These are phyloP conservation scores for Rhynchospora tenuis DNA, from an alignment of 176 grass and related monocot species.

Conservation along the genomic window DNA sequence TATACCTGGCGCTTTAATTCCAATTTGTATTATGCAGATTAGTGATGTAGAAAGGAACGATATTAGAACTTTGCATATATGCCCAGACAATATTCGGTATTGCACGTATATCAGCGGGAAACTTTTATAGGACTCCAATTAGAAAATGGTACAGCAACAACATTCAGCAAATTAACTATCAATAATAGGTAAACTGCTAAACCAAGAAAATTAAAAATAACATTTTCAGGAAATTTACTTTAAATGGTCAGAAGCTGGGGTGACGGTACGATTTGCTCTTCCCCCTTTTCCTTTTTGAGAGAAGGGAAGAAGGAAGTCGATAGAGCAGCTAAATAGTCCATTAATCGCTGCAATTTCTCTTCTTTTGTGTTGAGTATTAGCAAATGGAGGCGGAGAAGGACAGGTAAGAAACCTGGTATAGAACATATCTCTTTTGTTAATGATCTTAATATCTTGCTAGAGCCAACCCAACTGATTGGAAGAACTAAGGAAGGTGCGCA, in stretches of 20 bases:
- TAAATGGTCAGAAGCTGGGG: background rate
- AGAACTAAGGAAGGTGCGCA: background rate
- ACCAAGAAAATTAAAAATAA: background rate
- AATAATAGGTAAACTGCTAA: background rate
- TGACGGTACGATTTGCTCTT: background rate
- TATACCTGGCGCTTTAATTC: background rate
- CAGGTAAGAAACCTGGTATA: background rate
- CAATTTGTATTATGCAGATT: background rate
- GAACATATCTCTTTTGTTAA: background rate
- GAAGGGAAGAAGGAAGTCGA: background rate
- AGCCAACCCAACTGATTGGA: background rate
- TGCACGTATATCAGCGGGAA: background rate
- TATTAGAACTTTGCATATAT: background rate
- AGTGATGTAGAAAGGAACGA: background rate
- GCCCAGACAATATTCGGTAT: background rate
- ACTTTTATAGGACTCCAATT: background rate
- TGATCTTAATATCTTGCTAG: background rate
- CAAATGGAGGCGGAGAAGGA: background rate
- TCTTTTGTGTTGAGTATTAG: background rate
- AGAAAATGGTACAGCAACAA: background rate
- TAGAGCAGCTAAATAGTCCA: background rate
- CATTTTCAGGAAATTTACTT: background rate
- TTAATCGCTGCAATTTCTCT: background rate
- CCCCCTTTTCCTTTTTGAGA: background rate
- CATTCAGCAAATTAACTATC: background rate